Percentiles rank a stretch among this genome's conserved stretches.
phyloP scores from a whole-genome alignment of 257 asterid genomes.

The Nicotiana otophora region DNA sequence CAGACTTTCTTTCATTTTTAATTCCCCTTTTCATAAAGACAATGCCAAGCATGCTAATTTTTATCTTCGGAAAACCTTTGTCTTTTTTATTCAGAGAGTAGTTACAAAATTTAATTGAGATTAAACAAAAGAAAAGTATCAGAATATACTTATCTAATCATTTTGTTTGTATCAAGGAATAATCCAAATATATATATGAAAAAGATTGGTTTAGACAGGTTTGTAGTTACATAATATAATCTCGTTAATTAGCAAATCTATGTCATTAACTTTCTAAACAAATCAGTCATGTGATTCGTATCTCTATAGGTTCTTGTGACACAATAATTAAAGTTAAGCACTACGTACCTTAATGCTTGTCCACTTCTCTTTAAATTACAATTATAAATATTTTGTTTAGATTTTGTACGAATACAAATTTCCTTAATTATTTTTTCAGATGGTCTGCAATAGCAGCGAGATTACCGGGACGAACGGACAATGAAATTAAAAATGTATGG shows the following conservation, averaged over 20 bases:
- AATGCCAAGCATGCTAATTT: not conserved
- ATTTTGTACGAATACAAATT: not conserved
- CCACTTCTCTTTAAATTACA: slow-evolving; percentile 1
- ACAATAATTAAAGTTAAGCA: slow-evolving; percentile 11
- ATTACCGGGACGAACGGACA: slow-evolving; percentile 84
- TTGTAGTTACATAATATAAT: not conserved
- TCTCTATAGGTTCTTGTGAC: slow-evolving; percentile 26
- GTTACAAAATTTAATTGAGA: not conserved
- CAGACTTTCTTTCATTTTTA: not conserved
- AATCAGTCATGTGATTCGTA: slow-evolving; percentile 7
- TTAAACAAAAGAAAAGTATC: too few species aligned
- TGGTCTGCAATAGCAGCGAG: slow-evolving; percentile 90
- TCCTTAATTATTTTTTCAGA: slow-evolving; percentile 27
- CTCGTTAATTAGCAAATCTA: not conserved
- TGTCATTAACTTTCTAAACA: not conserved
- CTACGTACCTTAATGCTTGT: slow-evolving; percentile 9
- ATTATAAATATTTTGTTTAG: not conserved
- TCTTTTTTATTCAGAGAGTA: not conserved
- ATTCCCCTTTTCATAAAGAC: not conserved
- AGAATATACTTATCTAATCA: not conserved
- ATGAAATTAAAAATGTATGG: slow-evolving; percentile 89
- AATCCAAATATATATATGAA: not conserved
- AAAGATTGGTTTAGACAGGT: slow-evolving; percentile 17
- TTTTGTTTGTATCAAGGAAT: not conserved
- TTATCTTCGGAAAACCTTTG: not conserved